phyloP scores from a whole-genome alignment of 2,329 filamentous ascomycete species.

The Chaetomiaceae sp. region DNA sequence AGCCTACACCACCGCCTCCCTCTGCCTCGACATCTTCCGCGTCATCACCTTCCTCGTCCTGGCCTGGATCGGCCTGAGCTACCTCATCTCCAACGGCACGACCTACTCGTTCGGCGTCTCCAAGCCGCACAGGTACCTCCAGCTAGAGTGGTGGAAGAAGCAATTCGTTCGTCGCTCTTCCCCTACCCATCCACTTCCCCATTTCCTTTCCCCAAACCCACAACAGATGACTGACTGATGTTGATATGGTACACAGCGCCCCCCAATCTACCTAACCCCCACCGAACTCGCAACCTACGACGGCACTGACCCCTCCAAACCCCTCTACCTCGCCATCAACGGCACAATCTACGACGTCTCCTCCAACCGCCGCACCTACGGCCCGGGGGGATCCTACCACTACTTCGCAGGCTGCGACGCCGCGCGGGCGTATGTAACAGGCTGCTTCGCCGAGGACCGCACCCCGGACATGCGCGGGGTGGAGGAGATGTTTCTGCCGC shows the following conservation, averaged over 20 bases:
- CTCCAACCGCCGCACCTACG: conserved; percentile 65
- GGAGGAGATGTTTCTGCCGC: conserved; percentile 75
- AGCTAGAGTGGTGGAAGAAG: conserved; percentile 52
- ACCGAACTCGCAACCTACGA: conserved; percentile 70
- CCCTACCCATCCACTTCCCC: neutral
- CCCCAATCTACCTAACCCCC: conserved; percentile 68
- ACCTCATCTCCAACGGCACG: conserved; percentile 68
- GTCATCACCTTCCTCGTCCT: conserved; percentile 63
- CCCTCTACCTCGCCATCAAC: conserved; percentile 88
- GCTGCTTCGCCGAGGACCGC: conserved; percentile 83
- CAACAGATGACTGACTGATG: neutral
- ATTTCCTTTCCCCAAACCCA: neutral
- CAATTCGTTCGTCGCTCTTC: conserved; percentile 51
- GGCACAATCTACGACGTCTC: conserved; percentile 81
- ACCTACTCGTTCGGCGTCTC: conserved; percentile 63
- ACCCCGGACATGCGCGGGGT: conserved; percentile 81
- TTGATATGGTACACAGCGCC: conserved; percentile 40
- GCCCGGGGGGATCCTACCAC: conserved; percentile 79
- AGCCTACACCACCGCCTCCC: conserved; percentile 39
- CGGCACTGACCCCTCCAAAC: conserved; percentile 68
- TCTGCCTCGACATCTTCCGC: conserved; percentile 60
- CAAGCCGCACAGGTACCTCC: conserved; percentile 59
- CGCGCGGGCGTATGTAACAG: conserved; percentile 82
- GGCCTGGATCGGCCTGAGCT: conserved; percentile 66
- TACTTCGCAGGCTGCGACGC: conserved; percentile 86